These are phyloP conservation scores for Hyaloscypha variabilis DNA, from an alignment of 495 filamentous ascomycete genomes.

Conservation along the genomic window DNA sequence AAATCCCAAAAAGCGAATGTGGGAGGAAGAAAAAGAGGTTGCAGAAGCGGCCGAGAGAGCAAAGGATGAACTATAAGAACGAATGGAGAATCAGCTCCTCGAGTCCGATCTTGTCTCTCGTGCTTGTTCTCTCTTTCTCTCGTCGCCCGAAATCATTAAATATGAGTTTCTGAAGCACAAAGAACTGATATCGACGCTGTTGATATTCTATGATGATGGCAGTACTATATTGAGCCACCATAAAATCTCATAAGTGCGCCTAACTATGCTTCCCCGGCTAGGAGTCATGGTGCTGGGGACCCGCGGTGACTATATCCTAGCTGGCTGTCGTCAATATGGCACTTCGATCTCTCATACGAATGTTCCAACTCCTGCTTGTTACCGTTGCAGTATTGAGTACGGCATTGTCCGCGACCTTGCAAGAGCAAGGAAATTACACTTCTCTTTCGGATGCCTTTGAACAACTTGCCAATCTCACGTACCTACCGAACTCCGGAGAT, in stretches of 20 bases:
- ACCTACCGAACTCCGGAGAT: constrained; percentile 1
- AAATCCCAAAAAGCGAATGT: constrained; percentile 86
- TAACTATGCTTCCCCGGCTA: too few relatives aligned
- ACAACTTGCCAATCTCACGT: constrained; percentile 18
- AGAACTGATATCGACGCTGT: too few relatives aligned
- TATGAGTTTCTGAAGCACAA: too few relatives aligned
- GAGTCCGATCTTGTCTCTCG: neutral
- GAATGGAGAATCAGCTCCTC: neutral
- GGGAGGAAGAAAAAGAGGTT: constrained; percentile 50
- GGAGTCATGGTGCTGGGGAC: too few relatives aligned
- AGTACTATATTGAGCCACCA: too few relatives aligned
- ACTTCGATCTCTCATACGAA: neutral
- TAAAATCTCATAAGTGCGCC: too few relatives aligned
- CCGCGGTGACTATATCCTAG: too few relatives aligned
- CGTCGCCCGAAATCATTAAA: neutral
- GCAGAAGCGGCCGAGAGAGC: constrained; percentile 39
- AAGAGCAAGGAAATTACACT: constrained; percentile 20
- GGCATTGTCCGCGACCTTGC: neutral
- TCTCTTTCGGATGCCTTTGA: constrained; percentile 22
- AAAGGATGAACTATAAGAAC: constrained; percentile 59
- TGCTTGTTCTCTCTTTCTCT: neutral
- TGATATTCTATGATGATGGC: too few relatives aligned
- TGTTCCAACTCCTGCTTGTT: neutral
- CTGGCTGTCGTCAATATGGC: too few relatives aligned
- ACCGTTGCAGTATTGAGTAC: neutral